These are phyloP conservation scores for Cercospora nicotianae DNA, from an alignment of 2,329 filamentous ascomycete genomes.

Conservation along the genomic window DNA sequence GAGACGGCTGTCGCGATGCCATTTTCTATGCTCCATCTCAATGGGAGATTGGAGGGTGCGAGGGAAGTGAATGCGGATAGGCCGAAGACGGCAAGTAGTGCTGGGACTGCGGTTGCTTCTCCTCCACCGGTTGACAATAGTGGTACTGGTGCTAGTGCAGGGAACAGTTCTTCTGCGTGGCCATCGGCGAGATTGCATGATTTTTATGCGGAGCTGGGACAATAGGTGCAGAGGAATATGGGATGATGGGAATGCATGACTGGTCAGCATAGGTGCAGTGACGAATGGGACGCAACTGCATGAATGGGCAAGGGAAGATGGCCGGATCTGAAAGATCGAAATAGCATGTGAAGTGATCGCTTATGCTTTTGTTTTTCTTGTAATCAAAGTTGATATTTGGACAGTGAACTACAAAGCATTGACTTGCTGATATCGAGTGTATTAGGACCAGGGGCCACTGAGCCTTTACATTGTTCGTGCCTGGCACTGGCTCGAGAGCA, in stretches of 20 bases:
- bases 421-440: too few relatives aligned
- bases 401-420: too few relatives aligned
- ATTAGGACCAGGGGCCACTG: too few relatives aligned
- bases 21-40: neutral
- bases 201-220: slow-evolving; percentile 23
- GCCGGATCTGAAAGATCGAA: neutral
- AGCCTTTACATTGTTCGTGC: too few relatives aligned
- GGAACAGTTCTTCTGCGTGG: neutral
- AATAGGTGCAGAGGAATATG: neutral
- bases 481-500: too few relatives aligned
- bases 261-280: too few relatives aligned
- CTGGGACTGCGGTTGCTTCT: neutral
- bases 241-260: neutral
- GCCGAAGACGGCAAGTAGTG: neutral
- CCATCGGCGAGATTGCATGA: slow-evolving; percentile 9
- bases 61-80: neutral
- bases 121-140: neutral
- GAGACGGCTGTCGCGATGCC: neutral
- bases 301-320: too few relatives aligned
- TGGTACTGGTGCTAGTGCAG: neutral
- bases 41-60: neutral
- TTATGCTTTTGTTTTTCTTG: too few relatives aligned
- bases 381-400: too few relatives aligned
- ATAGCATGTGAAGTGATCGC: too few relatives aligned
- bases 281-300: too few relatives aligned